Base-by-base conservation (phyloP, 1,284 basidiomycete species). In the Leccinum insolens region DNA sequence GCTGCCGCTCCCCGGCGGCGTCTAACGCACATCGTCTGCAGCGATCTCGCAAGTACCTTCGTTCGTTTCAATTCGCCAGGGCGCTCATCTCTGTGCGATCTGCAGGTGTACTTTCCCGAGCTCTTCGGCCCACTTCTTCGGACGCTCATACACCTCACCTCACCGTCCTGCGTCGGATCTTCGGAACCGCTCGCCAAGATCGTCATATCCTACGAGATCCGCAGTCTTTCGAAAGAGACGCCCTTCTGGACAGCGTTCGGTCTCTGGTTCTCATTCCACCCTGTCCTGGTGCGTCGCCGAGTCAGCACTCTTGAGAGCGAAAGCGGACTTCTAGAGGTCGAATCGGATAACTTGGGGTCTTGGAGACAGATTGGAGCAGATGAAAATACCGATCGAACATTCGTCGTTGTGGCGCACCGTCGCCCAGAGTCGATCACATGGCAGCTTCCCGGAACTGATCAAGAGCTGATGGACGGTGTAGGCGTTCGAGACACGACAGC, bases 191-290 rank as follows among this genome's bases (percentile, higher is more conserved):
- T 75, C 0, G 67, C 75, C 11, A 71, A 77, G 52, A 73, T 93
- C 57, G 75, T 89, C 41, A 87, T 92, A 34, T 89, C 90, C 0
- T 93, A 95, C 84, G 93, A 90, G 79, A 82, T 94, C 57, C 89
- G 94, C 44, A 94, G 91, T 69, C 81, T 94, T 52, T 71, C 84
- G 2, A 94, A 94, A 73, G 94, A 95, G 75, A 83, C 88, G 2
- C 83, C 89, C 0, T 96, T 95, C 77, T 95, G 94, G 94, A 82
- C 84, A 12, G 89, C 90, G 0, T 92, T 96, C 71, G 93, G 93
- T 17, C 78, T 91, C 1, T 96, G 93, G 93, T 96, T 95, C 79
- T 77, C 83, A 8, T 93, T 91, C 69, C 75, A 80, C 58, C 89
- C 91, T 2, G 88, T 94, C 4, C 79, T 91, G 8, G 76, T 75